Evolutionary conservation across 2,329 filamentous ascomycete species (phyloP), one percentile per base, ranked within the genome.

Genomic region (Colletotrichum sp.): DNA sequence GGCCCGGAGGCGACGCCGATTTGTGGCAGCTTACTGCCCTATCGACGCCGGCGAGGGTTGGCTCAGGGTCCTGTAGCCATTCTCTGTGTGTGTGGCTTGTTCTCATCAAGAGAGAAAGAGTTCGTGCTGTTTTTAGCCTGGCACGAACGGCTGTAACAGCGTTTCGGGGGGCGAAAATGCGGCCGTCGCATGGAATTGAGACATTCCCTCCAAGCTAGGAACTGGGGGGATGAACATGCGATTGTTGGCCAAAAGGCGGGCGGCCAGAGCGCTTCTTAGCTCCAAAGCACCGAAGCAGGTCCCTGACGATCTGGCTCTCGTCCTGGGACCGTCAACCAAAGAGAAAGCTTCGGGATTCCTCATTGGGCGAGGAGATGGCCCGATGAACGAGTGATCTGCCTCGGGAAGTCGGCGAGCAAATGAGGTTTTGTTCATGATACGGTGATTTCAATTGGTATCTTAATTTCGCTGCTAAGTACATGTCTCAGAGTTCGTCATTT

Each of bases 121-220:
- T 57, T 70, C n/a, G 21, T 52, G 24, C 68, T 63, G 28, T 57
- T 52, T 57, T 34, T 32, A 55, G 61, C 39, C 9, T 63, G 65
- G 60, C n/a, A 36, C 32, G 36, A 60, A 39, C 21, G 24, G 30
- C 24, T 73, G 74, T 65, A 43, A 43, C 69, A 67, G 63, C 28
- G 57, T 64, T 59, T 28, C 16, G 26, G 61, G 48, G 36, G 24
- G 34, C n/a, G 13, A 60, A 34, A 28, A 34, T 69, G 70, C 64
- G 70, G 70, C 64, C 70, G 64, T 60, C 70, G 73, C 69, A 64
- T 72, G 68, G 68, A 26, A 67, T 36, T 72, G 68, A 67, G 68
- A 75, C 73, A 64, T 28, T 10, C 32, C 15, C 10, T 28, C 39
- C 8, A 57, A 32, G 24, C 57, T 30, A 36, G 55, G 21, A 48